A percentile compares a stretch with the other conserved stretches of the same genome.
These are phyloP conservation scores for Beauveria varroae DNA, from an alignment of 2,329 filamentous ascomycete species.

Conservation along the genomic window DNA sequence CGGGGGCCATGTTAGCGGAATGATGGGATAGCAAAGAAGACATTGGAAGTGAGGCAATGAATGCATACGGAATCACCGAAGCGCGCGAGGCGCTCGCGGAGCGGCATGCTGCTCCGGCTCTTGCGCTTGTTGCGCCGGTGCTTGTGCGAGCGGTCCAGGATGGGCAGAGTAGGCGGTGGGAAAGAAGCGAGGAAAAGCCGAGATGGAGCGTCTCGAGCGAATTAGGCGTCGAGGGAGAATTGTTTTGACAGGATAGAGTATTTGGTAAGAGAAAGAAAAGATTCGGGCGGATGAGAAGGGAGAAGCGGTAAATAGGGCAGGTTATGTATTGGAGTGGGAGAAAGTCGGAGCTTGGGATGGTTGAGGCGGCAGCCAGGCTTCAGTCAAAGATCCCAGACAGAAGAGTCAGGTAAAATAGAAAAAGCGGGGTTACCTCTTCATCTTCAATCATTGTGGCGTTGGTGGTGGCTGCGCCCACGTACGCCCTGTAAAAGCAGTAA, in stretches of 20 bases:
- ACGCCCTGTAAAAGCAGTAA: too few species aligned
- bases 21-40: too few species aligned
- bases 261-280: neutral
- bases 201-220: neutral
- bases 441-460: too few species aligned
- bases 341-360: neutral
- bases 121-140: conserved; percentile 11
- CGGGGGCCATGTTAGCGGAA: neutral
- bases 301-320: neutral
- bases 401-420: neutral
- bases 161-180: neutral
- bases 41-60: neutral
- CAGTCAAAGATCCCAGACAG: neutral
- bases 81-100: conserved; percentile 36
- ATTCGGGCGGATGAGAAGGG: neutral
- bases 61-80: conserved; percentile 38
- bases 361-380: neutral
- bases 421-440: neutral
- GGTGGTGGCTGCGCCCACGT: too few species aligned
- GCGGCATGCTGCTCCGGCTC: conserved; percentile 26
- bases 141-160: neutral
- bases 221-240: neutral
- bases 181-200: neutral
- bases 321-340: neutral
- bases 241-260: neutral